Evolutionary conservation across 2,329 filamentous ascomycete genomes (phyloP), one percentile per base, ranked within the genome.

Genomic region (Thielaviopsis euricoi): DNA sequence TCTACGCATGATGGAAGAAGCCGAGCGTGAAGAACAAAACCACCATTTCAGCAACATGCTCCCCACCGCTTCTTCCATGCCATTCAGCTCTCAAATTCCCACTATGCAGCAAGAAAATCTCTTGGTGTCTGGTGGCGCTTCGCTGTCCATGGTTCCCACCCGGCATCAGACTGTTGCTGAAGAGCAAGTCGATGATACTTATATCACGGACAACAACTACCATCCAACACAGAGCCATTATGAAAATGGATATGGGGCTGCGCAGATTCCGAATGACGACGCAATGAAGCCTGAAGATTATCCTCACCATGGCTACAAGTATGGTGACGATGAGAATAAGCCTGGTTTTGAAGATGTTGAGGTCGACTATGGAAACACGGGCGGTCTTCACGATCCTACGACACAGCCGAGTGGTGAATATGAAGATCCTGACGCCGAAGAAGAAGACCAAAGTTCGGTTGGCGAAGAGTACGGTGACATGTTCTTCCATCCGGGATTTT

Each of bases 381-480:
- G 91, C 48, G 93, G 93, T 1, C 71, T 96, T 26, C 83, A 89
- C 61, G 80, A 87, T 59, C 89, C 90, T 1, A 81, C 76, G 54
- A 76, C 75, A 63, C 81, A 89, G 61, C 75, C 89, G 65, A 96
- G 89, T 70, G 96, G 91, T 64, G 91, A 97, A 64, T 89, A 95
- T 67, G 91, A 88, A 1, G 93, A 93, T 64, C 91, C 97, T 64
- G 89, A 95, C 67, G 91, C 88, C 1, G 93, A 96, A 64, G 93
- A 33, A 33, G 29, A 97, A 68, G 93, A 97, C 68, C 77, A 75
- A 15, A 76, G 77, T 19, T 81, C 78, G 7, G 79, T 71, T 43
- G 83, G 80, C 63, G 83, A 87, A 43, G 88, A 89, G 58, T 87
- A 89, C 61, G 87, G 86, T 19, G 93, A 95, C 64, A 83, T 97